Base-by-base conservation (phyloP, 192 early-diverging fungal species). In the Diversispora epigaea region DNA sequence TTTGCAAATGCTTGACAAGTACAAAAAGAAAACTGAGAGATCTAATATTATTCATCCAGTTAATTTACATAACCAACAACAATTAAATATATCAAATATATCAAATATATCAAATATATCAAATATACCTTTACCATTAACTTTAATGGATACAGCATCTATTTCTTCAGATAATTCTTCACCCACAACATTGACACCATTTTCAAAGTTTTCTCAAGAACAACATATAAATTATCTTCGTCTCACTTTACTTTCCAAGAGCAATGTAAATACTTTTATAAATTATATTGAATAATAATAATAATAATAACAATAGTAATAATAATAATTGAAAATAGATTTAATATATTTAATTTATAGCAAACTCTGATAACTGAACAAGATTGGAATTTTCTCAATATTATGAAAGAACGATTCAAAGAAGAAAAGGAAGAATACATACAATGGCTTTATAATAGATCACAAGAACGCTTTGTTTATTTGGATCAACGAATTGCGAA, bases 371-470 rank as follows among this genome's bases (percentile, higher is more conserved):
- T 75, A 21, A 25, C 25, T 64, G 49, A 75, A 41, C 12, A 52
- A 9, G 15, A 75, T 2, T 19, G 12, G 5, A n/a, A 52, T 19
- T 47, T 41, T 52, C 21, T 45, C 64, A 4, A 64, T 11, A n/a
- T 52, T 9, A 61, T 75, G 61, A 17, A 10, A 7, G 32, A 64
- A 55, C 25, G 22, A 1, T 21, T 75, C 6, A 11, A 52, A 19
- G 32, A 75, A 6, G 73, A 75, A 11, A 64, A 10, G 4, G 22
- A 64, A 17, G 25, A 49, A 17, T 75, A 64, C 50, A 25, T 54
- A 8, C n/a, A 52, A 43, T 75, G 73, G 73, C 44, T 21, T 15
- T 75, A 64, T 64, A 25, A 64, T 47, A 62, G 73, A 32, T 17
- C 56, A 14, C 60, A 50, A 50, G 22, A 15, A 9, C 17, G 61